phyloP scores from a whole-genome alignment of 805 yeast genomes.

The Cyberlindnera mississippiensis region DNA sequence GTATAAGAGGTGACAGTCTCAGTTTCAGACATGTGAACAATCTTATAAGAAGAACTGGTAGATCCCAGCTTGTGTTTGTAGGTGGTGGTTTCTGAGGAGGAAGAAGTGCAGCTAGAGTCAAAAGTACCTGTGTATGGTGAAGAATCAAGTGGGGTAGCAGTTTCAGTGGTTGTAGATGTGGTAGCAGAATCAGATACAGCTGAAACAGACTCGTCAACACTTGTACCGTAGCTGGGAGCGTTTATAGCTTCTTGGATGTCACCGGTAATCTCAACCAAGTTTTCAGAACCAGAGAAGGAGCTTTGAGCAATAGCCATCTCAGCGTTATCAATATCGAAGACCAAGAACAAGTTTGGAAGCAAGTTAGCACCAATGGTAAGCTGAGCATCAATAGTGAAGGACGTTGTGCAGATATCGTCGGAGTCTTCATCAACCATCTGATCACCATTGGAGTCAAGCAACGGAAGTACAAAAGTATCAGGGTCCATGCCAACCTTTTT shows the following conservation, averaged over 20 bases:
- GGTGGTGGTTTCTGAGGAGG: not conserved
- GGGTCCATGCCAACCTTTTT: slow-evolving; percentile 13
- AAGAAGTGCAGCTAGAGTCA: not conserved
- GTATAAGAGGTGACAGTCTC: slow-evolving; percentile 1
- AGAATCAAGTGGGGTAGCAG: not conserved
- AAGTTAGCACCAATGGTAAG: slow-evolving; percentile 15
- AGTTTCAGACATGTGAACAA: not conserved
- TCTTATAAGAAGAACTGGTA: not conserved
- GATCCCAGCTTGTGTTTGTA: not conserved
- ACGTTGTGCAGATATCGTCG: slow-evolving; percentile 16
- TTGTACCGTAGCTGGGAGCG: slow-evolving; percentile 8
- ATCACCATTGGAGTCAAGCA: slow-evolving; percentile 10
- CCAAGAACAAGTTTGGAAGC: slow-evolving; percentile 15
- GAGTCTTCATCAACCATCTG: slow-evolving; percentile 12
- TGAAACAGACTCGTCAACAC: not conserved
- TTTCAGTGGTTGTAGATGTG: slow-evolving; percentile 4
- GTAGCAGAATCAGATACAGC: slow-evolving; percentile 2
- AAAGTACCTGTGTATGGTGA: slow-evolving; percentile 6
- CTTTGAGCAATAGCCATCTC: slow-evolving; percentile 18
- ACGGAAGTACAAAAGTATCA: slow-evolving; percentile 7
- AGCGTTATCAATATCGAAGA: slow-evolving; percentile 20
- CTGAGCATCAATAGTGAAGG: slow-evolving; percentile 1
- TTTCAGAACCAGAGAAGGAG: slow-evolving; percentile 1
- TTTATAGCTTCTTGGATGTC: slow-evolving; percentile 17
- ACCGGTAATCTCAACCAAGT: slow-evolving; percentile 14